Conservation (phyloP, 345 rosid species). For the Brassica rapa region DNA sequence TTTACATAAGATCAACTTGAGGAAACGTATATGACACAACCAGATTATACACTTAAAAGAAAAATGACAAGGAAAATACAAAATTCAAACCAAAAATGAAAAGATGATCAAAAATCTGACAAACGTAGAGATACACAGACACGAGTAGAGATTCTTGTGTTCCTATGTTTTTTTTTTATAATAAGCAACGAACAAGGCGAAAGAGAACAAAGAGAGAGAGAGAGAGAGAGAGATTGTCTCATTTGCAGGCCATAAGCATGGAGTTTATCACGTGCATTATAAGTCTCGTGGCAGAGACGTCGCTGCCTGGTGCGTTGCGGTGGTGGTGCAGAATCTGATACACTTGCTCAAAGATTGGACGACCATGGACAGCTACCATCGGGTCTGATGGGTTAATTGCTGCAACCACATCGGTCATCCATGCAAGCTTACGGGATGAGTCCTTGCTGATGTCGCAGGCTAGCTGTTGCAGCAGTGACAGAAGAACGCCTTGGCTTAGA, state of each 20-base stretch:
- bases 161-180: slow-evolving; percentile 32
- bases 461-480: slow-evolving; percentile 82
- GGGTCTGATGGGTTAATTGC: slow-evolving; percentile 79
- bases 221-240: slow-evolving; percentile 23
- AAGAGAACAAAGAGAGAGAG: not conserved
- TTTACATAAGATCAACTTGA: not conserved
- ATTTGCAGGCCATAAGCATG: slow-evolving; percentile 58
- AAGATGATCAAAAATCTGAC: not conserved
- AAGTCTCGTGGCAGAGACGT: slow-evolving; percentile 55
- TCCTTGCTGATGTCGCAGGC: slow-evolving; percentile 75
- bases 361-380: slow-evolving; percentile 55
- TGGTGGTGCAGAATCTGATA: slow-evolving; percentile 61
- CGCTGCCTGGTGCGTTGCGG: slow-evolving; percentile 53
- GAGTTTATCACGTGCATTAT: slow-evolving; percentile 77
- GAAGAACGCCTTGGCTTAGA: slow-evolving; percentile 85
- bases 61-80: slow-evolving; percentile 1
- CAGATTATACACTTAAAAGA: slow-evolving; percentile 31
- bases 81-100: slow-evolving; percentile 32
- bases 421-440: slow-evolving; percentile 56
- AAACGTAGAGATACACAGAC: slow-evolving; percentile 3
- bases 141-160: slow-evolving; percentile 1
- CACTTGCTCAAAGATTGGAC: slow-evolving; percentile 80
- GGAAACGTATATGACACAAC: slow-evolving; percentile 12
- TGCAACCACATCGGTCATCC: slow-evolving; percentile 83
- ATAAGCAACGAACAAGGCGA: slow-evolving; percentile 16